Evolutionary conservation across 2,329 filamentous ascomycete genomes (phyloP), one percentile per base, ranked within the genome.

Genomic region (Didymella pinodella): DNA sequence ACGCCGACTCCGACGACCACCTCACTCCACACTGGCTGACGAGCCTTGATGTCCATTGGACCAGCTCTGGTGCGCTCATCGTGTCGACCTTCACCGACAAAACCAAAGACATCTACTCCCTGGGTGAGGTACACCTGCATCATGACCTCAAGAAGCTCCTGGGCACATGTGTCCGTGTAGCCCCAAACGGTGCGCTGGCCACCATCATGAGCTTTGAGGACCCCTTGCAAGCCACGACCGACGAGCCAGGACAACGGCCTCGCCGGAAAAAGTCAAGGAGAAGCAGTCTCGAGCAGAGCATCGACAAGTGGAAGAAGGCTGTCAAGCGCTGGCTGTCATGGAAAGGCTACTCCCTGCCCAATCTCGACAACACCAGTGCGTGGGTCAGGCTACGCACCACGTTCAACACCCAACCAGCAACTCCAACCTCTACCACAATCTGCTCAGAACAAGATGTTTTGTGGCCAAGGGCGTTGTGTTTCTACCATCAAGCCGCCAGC

Each of bases 391-490:
- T 77, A 41, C 69, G 71, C 26, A 65, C 70, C 18, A 57, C 67
- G 3, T 63, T 66, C 16, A 34, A 43, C 3, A 52, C 47, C 11
- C 66, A 54, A 28, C 12, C 57, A 32, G 32, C 57, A 11, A 6
- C 56, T 7, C 50, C 63, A 1, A 74, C 63, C 41, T 47, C 41
- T 2, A n/a, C n/a, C 25, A 63, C 69, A 12, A 47, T 47, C 25
- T 47, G 54, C 10, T 51, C 63, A 16, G 58, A 41, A 22, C 65
- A 66, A n/a, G 73, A 76, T 16, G 61, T 77, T 10, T 60, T 77
- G 14, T 78, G 76, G 76, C 76, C 76, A 10, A 62, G 73, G 50
- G 67, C 68, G 22, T 54, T 78, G 3, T 78, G 75, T 46, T 77
- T 72, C 48, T 67, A 63, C 49, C 69, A 72, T 34, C 50, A 59